phyloP scores from a whole-genome alignment of 345 rosid genomes.

The Brassica nigra region DNA sequence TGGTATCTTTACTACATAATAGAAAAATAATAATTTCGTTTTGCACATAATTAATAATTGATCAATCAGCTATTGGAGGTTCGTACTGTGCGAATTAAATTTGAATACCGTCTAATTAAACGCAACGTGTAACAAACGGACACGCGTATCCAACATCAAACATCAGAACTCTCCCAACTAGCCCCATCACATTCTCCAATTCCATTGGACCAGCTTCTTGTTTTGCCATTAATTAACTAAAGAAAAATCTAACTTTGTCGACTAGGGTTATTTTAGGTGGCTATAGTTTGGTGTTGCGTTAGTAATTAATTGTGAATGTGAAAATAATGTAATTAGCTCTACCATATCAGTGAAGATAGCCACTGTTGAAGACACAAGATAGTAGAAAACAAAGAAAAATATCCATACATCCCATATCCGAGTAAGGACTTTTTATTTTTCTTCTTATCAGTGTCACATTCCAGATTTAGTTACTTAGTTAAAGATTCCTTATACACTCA shows the following conservation, averaged over 20 bases:
- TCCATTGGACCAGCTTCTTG: not conserved
- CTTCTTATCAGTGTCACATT: too few species aligned
- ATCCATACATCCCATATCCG: too few species aligned
- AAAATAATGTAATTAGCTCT: not conserved
- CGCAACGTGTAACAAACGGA: constrained; percentile 8
- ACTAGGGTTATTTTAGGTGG: not conserved
- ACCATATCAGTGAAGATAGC: not conserved
- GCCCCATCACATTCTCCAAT: not conserved
- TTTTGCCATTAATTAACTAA: not conserved
- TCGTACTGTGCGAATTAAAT: not conserved
- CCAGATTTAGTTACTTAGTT: too few species aligned
- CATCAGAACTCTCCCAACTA: constrained; percentile 10
- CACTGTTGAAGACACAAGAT: not conserved
- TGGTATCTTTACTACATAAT: not conserved
- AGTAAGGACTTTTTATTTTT: too few species aligned
- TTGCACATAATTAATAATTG: not conserved
- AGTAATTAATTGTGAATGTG: not conserved
- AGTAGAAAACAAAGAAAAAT: too few species aligned
- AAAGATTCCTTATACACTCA: too few species aligned
- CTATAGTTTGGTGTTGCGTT: not conserved
- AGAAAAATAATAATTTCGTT: not conserved
- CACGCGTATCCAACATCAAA: constrained; percentile 25
- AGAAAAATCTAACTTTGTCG: not conserved
- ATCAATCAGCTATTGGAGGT: not conserved
- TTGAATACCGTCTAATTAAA: constrained; percentile 11